Percentiles rank a stretch among this genome's conserved stretches.
Evolutionary conservation across 768 basidiomycete species (phyloP).

Genomic region (Paxillus involutus): DNA sequence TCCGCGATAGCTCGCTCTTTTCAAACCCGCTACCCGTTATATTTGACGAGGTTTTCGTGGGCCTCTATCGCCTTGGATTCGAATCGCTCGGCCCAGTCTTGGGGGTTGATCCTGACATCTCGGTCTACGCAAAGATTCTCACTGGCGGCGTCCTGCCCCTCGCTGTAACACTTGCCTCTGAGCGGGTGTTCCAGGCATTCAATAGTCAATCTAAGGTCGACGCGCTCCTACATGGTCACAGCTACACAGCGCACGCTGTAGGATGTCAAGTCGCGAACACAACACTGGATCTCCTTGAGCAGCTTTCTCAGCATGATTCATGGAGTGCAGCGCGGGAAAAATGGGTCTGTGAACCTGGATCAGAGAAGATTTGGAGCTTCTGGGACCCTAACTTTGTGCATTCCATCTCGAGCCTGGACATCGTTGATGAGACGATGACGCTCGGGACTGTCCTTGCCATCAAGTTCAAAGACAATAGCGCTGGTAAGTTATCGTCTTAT

Average conservation of each 20-base stretch:
- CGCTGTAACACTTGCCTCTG: constrained; percentile 78
- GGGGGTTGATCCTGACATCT: constrained; percentile 79
- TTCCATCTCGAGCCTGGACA: constrained; percentile 50
- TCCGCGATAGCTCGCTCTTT: constrained; percentile 49
- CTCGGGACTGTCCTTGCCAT: constrained; percentile 85
- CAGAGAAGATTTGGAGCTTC: constrained; percentile 70
- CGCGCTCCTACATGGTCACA: constrained; percentile 91
- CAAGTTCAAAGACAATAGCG: constrained; percentile 57
- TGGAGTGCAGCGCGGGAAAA: constrained; percentile 60
- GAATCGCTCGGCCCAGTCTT: constrained; percentile 64
- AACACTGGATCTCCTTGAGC: constrained; percentile 66
- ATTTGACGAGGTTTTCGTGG: constrained; percentile 95
- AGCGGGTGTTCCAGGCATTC: constrained; percentile 81
- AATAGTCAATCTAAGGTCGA: constrained; percentile 71
- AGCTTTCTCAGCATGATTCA: constrained; percentile 41
- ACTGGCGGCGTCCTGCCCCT: constrained; percentile 92
- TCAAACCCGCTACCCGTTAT: constrained; percentile 76
- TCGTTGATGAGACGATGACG: constrained; percentile 79
- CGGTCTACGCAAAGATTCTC: constrained; percentile 89
- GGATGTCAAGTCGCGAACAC: constrained; percentile 91
- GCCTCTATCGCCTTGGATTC: constrained; percentile 84
- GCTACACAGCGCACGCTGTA: constrained; percentile 91
- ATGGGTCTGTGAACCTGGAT: constrained; percentile 45
- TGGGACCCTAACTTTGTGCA: constrained; percentile 79
- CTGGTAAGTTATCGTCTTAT: constrained; percentile 42